A percentile compares a stretch with the other conserved stretches of the same genome.
phyloP scores from a whole-genome alignment of 2,329 filamentous ascomycete species.

The Xylaria sp. region DNA sequence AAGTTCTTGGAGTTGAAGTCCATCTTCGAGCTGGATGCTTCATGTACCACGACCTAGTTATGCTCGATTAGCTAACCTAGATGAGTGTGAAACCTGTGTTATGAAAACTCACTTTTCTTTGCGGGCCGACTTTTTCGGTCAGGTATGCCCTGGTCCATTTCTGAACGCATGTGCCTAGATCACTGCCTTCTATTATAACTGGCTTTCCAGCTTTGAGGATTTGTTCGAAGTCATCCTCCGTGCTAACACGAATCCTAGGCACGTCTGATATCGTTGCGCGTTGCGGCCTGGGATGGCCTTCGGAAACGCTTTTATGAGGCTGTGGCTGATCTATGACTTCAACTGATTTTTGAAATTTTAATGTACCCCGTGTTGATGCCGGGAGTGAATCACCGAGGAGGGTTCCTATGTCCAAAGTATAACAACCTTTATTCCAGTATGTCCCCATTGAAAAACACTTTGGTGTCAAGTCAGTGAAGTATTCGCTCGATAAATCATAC shows the following conservation, averaged over 20 bases:
- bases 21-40: conserved; percentile 73
- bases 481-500: not conserved
- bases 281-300: not conserved
- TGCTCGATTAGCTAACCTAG: conserved; percentile 23
- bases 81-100: not conserved
- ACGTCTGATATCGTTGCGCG: conserved; percentile 54
- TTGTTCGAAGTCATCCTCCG: conserved; percentile 66
- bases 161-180: conserved; percentile 73
- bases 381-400: not conserved
- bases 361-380: conserved; percentile 8
- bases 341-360: conserved; percentile 37
- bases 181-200: conserved; percentile 70
- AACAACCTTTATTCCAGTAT: conserved; percentile 75
- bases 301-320: not conserved
- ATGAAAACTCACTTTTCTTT: conserved; percentile 64
- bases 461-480: not conserved
- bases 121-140: conserved; percentile 66
- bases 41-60: conserved; percentile 75
- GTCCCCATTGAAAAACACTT: conserved; percentile 88
- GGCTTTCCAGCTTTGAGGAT: conserved; percentile 69
- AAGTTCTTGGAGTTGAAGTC: conserved; percentile 89
- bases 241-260: conserved; percentile 62
- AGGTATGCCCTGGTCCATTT: conserved; percentile 78
- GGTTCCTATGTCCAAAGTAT: conserved; percentile 33
- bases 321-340: conserved; percentile 39